Evolutionary conservation across 192 early-diverging fungal genomes (phyloP).

Genomic region (Kickxella alabastrina): DNA sequence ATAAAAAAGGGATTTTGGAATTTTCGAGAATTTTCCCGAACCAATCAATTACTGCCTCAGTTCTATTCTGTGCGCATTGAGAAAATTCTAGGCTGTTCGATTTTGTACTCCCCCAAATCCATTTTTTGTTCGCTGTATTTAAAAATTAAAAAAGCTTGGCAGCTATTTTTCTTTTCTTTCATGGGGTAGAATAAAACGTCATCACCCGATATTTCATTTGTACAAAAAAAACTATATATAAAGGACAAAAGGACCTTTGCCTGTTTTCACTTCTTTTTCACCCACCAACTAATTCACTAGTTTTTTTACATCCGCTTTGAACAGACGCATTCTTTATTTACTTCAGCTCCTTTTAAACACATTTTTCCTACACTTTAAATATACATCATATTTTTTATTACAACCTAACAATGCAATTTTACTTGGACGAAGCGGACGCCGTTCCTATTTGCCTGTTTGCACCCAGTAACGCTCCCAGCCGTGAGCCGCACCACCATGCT

Average conservation of each 20-base stretch:
- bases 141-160: not conserved
- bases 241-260: too few species aligned
- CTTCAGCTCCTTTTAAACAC: not conserved
- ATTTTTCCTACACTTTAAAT: not conserved
- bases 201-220: too few species aligned
- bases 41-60: not conserved
- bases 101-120: not conserved
- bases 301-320: too few species aligned
- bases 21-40: not conserved
- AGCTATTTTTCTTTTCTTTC: too few species aligned
- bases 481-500: not conserved
- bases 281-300: too few species aligned
- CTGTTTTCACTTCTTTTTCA: not conserved
- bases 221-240: too few species aligned
- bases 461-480: slow-evolving; percentile 29
- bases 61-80: too few species aligned
- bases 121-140: not conserved
- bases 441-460: slow-evolving; percentile 37
- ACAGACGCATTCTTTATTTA: not conserved
- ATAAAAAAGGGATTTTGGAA: not conserved
- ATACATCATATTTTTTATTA: too few species aligned
- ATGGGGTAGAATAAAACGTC: too few species aligned
- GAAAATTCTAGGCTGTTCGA: not conserved
- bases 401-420: slow-evolving; percentile 46
- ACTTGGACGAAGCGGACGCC: slow-evolving; percentile 25